Conservation (phyloP, 345 rosid genomes). For the Eutrema yunnanense region DNA sequence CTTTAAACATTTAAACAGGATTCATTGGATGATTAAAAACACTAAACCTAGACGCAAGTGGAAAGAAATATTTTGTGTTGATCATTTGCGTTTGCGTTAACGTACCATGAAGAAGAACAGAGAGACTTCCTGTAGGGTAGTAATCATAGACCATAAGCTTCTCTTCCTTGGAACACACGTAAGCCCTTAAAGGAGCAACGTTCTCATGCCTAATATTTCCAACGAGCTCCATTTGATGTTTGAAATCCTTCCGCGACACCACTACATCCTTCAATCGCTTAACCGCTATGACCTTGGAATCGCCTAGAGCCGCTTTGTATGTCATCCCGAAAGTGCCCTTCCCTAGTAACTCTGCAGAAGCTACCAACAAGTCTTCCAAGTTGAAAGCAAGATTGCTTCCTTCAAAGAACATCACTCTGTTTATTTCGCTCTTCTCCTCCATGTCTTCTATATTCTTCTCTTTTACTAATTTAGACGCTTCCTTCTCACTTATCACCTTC, state of each 20-base stretch:
- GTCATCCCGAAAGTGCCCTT: conserved; percentile 89
- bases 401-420: conserved; percentile 72
- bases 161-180: conserved; percentile 86
- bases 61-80: background rate
- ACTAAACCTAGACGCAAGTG: too few relatives aligned
- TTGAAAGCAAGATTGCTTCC: conserved; percentile 82
- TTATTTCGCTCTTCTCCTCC: conserved; percentile 52
- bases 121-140: conserved; percentile 55
- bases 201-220: conserved; percentile 78
- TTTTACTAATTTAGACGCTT: conserved; percentile 28
- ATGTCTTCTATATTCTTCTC: conserved; percentile 45
- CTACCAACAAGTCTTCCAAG: conserved; percentile 82
- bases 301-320: conserved; percentile 76
- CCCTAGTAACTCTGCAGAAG: conserved; percentile 94
- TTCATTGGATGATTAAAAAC: background rate
- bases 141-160: conserved; percentile 86
- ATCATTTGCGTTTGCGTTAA: background rate
- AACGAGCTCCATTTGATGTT: conserved; percentile 80
- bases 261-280: conserved; percentile 81
- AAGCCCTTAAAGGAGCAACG: conserved; percentile 73
- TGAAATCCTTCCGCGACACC: conserved; percentile 62
- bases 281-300: conserved; percentile 66
- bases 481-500: conserved; percentile 37
- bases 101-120: conserved; percentile 68
- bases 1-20: background rate